Base-by-base conservation (phyloP, 345 rosid genomes). In the Gossypium stocksii region DNA sequence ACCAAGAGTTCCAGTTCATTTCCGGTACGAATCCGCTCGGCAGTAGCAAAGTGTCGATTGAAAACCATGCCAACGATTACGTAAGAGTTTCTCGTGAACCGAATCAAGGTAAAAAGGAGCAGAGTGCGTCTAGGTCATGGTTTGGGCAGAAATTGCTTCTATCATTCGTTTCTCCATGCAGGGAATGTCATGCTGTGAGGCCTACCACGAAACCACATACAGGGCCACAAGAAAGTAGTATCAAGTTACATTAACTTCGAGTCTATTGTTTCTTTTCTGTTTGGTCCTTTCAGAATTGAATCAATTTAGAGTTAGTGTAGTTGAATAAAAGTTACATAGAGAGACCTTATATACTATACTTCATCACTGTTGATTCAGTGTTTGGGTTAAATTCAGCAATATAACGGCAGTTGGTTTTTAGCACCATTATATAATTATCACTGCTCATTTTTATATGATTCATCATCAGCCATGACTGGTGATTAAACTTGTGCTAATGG, bases 131-230 rank as follows among this genome's bases (percentile, higher is more conserved):
- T 63, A 72, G 73, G 71, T 80, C 80, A 13, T 66, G 75, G 23
- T 72, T 77, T 44, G 83, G 74, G 17, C 66, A 15, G 74, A 83
- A 75, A 79, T 27, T 85, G 34, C 56, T 85, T 41, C 70, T 2
- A 20, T 57, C 82, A 60, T 61, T 88, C 71, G 23, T 85, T 57
- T 82, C 80, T 17, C 86, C 88, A 25, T 85, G 88, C 81, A 75
- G 77, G 76, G 83, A 81, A 72, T 83, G 87, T 78, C 79, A 66
- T 49, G 82, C 84, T 19, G 51, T 43, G 53, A 76, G 78, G 69
- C 83, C 87, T 58, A 23, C 69, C 0, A 34, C 44, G 20, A 77
- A 75, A 73, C 73, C 29, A 43, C 71, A 60, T 58, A 49, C 43
- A 16, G 17, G 17, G 11, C 43, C 63, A 66, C 58, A 25, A 49